Percentiles rank a stretch among this genome's conserved stretches.
Evolutionary conservation across 2,329 filamentous ascomycete species (phyloP).

Genomic region (Penicillium crustosum): DNA sequence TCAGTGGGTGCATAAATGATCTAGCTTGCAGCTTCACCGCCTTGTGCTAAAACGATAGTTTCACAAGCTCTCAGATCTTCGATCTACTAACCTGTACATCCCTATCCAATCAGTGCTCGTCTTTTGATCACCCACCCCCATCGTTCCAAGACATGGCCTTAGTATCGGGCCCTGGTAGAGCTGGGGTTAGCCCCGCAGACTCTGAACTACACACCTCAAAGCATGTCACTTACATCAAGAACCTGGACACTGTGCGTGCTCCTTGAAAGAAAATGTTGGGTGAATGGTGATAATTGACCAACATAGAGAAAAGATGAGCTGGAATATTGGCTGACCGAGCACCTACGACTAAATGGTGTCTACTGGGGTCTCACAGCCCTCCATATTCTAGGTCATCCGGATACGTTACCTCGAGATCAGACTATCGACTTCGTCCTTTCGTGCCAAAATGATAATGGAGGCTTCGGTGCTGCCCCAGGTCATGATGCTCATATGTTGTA

Average conservation of each 20-base stretch:
- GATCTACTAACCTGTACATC: constrained; percentile 16
- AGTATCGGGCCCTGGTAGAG: constrained; percentile 60
- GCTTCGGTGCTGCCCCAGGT: constrained; percentile 89
- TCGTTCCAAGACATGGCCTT: constrained; percentile 52
- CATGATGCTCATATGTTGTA: constrained; percentile 97
- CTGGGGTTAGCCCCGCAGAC: constrained; percentile 46
- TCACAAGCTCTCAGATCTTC: neutral
- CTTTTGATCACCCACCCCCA: neutral
- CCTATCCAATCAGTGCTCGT: constrained; percentile 14
- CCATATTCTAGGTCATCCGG: constrained; percentile 76
- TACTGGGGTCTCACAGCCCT: constrained; percentile 95
- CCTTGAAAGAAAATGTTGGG: constrained; percentile 12
- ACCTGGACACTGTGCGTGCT: constrained; percentile 73
- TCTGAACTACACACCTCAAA: constrained; percentile 58
- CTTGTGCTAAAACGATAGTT: neutral
- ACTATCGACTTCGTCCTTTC: constrained; percentile 92
- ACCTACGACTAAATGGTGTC: constrained; percentile 88
- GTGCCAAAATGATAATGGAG: constrained; percentile 85
- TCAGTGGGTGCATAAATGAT: neutral
- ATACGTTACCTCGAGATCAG: constrained; percentile 75
- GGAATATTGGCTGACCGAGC: constrained; percentile 97
- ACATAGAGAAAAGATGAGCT: constrained; percentile 82
- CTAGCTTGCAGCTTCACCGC: constrained; percentile 1
- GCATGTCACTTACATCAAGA: constrained; percentile 92
- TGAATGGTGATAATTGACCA: constrained; percentile 34